Evolutionary conservation across 495 filamentous ascomycete species (phyloP).

Genomic region (Penicillium arizonense): DNA sequence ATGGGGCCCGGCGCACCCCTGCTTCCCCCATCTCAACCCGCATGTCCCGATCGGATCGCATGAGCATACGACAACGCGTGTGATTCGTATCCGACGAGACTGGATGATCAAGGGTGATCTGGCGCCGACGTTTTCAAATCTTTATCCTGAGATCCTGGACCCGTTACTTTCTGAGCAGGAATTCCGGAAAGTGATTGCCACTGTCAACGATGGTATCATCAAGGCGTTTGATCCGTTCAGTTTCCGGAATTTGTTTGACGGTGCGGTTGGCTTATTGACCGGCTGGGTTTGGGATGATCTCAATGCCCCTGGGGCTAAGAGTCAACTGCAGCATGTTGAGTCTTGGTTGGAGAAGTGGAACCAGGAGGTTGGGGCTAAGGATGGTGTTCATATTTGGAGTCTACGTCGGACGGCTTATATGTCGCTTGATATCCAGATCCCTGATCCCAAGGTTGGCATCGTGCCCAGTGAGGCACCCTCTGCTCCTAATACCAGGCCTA

Average conservation of each 20-base stretch:
- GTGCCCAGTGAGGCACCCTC: conserved; percentile 41
- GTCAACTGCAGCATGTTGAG: conserved; percentile 64
- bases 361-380: conserved; percentile 51
- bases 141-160: conserved; percentile 94
- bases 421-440: conserved; percentile 84
- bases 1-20: conserved; percentile 89
- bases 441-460: conserved; percentile 68
- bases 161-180: conserved; percentile 76
- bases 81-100: conserved; percentile 87
- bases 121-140: conserved; percentile 88
- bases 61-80: conserved; percentile 72
- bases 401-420: conserved; percentile 83
- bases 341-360: conserved; percentile 83
- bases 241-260: conserved; percentile 70
- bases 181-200: conserved; percentile 76
- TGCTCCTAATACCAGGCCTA: conserved; percentile 38
- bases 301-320: conserved; percentile 69
- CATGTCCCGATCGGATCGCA: conserved; percentile 77
- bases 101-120: conserved; percentile 89
- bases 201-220: conserved; percentile 69
- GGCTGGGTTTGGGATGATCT: conserved; percentile 94
- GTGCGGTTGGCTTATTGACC: conserved; percentile 71
- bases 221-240: conserved; percentile 73
- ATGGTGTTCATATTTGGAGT: conserved; percentile 69
- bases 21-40: conserved; percentile 89